Conservation (phyloP, 2,329 filamentous ascomycete species). For the Colletotrichum sp. region DNA sequence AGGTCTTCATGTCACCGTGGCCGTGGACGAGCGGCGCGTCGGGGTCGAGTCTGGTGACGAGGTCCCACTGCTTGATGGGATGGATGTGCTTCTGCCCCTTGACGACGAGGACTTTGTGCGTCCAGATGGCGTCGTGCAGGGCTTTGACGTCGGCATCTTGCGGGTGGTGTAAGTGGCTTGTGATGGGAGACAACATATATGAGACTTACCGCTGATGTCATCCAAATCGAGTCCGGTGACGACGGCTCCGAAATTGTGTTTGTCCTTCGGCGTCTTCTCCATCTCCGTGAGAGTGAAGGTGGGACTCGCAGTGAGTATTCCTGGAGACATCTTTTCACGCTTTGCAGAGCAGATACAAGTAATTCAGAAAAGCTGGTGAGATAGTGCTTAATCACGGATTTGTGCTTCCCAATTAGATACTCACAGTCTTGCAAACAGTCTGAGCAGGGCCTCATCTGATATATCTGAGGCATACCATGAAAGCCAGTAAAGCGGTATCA, state of each 20-base stretch:
- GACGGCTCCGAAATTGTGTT: neutral
- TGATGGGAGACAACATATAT: accelerated
- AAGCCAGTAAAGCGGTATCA: neutral
- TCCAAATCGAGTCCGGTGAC: neutral
- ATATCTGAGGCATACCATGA: neutral
- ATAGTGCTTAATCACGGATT: neutral
- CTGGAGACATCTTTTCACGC: neutral
- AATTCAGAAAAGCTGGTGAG: neutral
- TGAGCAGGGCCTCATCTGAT: neutral
- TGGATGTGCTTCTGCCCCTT: slow-evolving; percentile 24
- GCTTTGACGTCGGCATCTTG: neutral
- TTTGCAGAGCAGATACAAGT: neutral
- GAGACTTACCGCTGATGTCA: neutral
- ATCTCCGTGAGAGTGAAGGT: neutral
- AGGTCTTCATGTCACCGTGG: slow-evolving; percentile 44
- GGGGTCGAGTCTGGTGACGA: slow-evolving; percentile 48
- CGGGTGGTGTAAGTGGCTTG: accelerated
- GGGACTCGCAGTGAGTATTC: neutral
- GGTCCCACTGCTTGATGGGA: slow-evolving; percentile 49
- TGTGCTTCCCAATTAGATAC: neutral
- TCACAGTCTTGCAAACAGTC: neutral
- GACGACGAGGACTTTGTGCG: neutral
- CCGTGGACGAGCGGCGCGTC: slow-evolving; percentile 43
- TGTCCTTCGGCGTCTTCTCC: neutral
- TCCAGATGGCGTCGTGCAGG: neutral